These are phyloP conservation scores for Phalaenopsis aphrodite DNA, from an alignment of 106 monocot genomes.

Conservation along the genomic window DNA sequence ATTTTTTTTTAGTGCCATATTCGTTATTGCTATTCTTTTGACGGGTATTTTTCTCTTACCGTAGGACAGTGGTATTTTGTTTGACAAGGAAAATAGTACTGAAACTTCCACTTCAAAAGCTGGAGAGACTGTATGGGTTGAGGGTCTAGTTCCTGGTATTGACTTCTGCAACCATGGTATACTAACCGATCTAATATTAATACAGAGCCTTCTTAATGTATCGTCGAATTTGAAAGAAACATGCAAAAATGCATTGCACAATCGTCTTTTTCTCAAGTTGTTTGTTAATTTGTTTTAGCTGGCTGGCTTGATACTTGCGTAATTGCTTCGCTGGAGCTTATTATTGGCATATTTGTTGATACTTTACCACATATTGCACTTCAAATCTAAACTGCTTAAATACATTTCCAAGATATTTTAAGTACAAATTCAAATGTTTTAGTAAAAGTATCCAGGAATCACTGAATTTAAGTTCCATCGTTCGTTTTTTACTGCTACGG, in stretches of 20 bases:
- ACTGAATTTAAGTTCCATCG: too few species aligned
- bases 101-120: slow-evolving; percentile 20
- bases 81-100: slow-evolving; percentile 18
- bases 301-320: neutral
- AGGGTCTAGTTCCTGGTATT: slow-evolving; percentile 93
- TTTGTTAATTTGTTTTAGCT: neutral
- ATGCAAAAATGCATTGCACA: neutral
- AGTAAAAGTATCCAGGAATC: too few species aligned
- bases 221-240: neutral
- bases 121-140: slow-evolving; percentile 71
- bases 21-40: neutral
- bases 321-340: neutral
- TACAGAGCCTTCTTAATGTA: neutral
- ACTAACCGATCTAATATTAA: neutral
- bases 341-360: too few species aligned
- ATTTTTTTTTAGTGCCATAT: neutral
- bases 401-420: too few species aligned
- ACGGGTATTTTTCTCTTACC: neutral
- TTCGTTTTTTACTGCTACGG: too few species aligned
- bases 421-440: too few species aligned
- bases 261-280: neutral
- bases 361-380: too few species aligned
- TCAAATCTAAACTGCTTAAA: too few species aligned
- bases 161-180: slow-evolving; percentile 98
- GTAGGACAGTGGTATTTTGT: slow-evolving; percentile 20